Percentiles rank a stretch among this genome's conserved stretches.
These are phyloP conservation scores for Spongispora temasekensis DNA, from an alignment of 1,284 basidiomycete species.

Conservation along the genomic window DNA sequence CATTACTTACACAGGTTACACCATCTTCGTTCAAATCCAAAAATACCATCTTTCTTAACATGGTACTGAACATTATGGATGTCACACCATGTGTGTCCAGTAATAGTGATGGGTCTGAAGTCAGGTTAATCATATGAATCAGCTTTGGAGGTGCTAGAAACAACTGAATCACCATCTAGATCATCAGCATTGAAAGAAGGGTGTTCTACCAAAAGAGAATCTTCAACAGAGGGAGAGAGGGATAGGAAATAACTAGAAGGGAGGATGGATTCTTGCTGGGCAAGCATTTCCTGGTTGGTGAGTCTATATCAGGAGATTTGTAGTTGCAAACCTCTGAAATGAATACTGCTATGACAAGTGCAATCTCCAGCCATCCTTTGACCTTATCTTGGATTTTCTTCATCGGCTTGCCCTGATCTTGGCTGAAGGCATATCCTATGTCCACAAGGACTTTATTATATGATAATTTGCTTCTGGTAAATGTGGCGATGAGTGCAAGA, in stretches of 20 bases:
- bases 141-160: not conserved
- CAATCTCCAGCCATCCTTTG: no score
- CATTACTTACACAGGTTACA: not conserved
- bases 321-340: no score
- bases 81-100: not conserved
- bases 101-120: not conserved
- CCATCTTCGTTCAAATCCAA: not conserved
- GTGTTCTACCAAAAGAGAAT: no score
- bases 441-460: no score
- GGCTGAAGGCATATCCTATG: no score
- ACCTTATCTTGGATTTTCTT: no score
- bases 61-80: not conserved
- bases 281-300: not conserved
- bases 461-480: no score
- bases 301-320: no score
- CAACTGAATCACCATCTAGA: not conserved
- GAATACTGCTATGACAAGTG: no score
- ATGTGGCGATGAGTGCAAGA: no score
- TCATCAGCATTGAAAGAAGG: no score
- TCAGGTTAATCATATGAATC: not conserved
- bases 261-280: not conserved
- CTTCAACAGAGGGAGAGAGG: not conserved
- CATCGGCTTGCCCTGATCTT: no score
- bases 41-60: not conserved
- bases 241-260: not conserved